Base-by-base conservation (phyloP, 306 rosid species). In the Sesbania bispinosa region DNA sequence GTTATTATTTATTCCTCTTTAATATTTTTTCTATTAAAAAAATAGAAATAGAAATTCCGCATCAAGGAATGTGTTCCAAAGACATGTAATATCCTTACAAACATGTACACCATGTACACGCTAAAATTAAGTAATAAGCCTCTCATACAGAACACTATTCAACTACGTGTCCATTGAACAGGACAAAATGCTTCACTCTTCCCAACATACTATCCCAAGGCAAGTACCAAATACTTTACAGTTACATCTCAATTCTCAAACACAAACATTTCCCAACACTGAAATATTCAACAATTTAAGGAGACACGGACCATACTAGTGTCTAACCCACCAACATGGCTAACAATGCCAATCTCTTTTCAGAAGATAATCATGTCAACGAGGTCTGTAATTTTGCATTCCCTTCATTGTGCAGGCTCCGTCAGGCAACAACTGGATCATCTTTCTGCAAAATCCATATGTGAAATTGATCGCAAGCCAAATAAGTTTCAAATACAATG, bases 381-480 rank as follows among this genome's bases (percentile, higher is more conserved):
- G 70, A 65, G 82, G 76, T 71, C 70, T 62, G 69, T 73, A 55
- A 77, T 70, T 75, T 76, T 27, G 81, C 78, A 78, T 79, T 88
- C 83, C 80, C 73, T 81, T 76, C 69, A 79, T 58, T 61, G 73
- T 71, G 89, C 81, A 81, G 53, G 84, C 84, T 77, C 83, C 86
- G 67, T 81, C 73, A 77, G 84, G 88, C 73, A 57, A 74, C 75
- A 77, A 74, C 67, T 60, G 75, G 86, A 84, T 79, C 83, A 79
- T 75, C 60, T 54, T 59, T 79, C 87, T 83, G 65, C 10, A 32
- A 78, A 73, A 62, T 71, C 54, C 77, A 77, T 36, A 47, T 10
- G 76, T 52, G 67, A 46, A 65, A 75, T 67, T 60, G 71, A 57
- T 71, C 80, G 73, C 60, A 69, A 68, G 15, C 48, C 62, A 59